Evolutionary conservation across 441 rosid genomes (phyloP).

Genomic region (Erodium trifolium): DNA sequence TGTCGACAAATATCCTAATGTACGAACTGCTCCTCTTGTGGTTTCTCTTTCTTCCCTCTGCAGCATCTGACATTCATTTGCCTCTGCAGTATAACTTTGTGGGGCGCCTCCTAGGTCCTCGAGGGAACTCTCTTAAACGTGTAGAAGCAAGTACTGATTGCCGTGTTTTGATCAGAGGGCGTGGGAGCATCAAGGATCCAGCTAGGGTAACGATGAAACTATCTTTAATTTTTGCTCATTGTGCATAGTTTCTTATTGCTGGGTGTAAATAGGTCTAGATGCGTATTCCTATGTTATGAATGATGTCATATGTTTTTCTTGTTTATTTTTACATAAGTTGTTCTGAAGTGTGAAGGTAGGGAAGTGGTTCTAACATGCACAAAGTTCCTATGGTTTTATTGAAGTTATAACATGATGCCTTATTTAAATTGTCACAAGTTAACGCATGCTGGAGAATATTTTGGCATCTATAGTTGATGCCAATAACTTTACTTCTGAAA

Average conservation of each 20-base stretch:
- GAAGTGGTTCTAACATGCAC: not conserved
- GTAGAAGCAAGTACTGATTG: constrained; percentile 95
- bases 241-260: not conserved
- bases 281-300: not conserved
- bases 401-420: not conserved
- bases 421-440: not conserved
- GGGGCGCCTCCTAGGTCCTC: constrained; percentile 96
- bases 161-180: constrained; percentile 89
- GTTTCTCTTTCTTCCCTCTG: not conserved
- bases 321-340: no score
- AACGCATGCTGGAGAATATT: not conserved
- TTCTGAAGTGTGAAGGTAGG: no score
- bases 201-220: constrained; percentile 43
- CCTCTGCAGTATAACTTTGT: constrained; percentile 85
- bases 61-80: constrained; percentile 20
- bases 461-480: not conserved
- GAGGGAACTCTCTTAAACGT: constrained; percentile 94
- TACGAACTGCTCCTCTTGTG: constrained; percentile 28
- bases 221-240: not conserved
- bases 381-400: not conserved
- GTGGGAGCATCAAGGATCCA: constrained; percentile 95
- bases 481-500: no score
- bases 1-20: constrained; percentile 69
- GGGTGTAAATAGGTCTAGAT: not conserved
- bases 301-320: no score